Base-by-base conservation (phyloP, 345 rosid species). In the Combretum micranthum region DNA sequence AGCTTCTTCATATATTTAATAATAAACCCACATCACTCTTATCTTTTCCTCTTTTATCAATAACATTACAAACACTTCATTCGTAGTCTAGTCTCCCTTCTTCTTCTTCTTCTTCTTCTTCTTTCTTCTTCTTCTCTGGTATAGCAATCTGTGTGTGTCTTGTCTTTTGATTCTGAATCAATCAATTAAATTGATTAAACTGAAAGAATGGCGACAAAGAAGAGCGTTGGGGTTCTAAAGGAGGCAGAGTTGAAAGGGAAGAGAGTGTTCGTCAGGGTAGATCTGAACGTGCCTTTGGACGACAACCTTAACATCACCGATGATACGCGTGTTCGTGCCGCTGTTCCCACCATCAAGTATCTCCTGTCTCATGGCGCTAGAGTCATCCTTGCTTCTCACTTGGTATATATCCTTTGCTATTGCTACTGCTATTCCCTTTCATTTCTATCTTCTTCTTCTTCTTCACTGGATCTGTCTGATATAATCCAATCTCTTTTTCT, bases 221-320 rank as follows among this genome's bases (percentile, higher is more conserved):
- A 55, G 72, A 81, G 84, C 52, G 84, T 83, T 1, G 60, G 84
- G 32, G 59, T 39, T 39, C 57, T 83, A 44, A 70, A 74, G 65
- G 84, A 72, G 60, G 73, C 82, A 0, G 84, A 81, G 65, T 64
- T 83, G 77, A 78, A 79, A 54, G 90, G 90, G n/a, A 83, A 83
- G 77, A 69, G 69, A 56, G 90, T 83, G 50, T 83, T 83, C 42
- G 84, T 79, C 26, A 64, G 82, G 63, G 86, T 80, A 43, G 82
- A 80, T 75, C 86, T 77, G 57, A 80, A 80, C 59, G 80, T 77
- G 57, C 86, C 86, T 18, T 60, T 80, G 65, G 80, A 75, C 22
- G 83, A 80, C 21, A 65, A 48, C 79, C 57, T 55, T 58, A 65
- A 68, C 20, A 77, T 80, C 76, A 80, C 83, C 54, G 83, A 77